Evolutionary conservation across 495 filamentous ascomycete genomes (phyloP).

Genomic region (Xylaria bambusicola): DNA sequence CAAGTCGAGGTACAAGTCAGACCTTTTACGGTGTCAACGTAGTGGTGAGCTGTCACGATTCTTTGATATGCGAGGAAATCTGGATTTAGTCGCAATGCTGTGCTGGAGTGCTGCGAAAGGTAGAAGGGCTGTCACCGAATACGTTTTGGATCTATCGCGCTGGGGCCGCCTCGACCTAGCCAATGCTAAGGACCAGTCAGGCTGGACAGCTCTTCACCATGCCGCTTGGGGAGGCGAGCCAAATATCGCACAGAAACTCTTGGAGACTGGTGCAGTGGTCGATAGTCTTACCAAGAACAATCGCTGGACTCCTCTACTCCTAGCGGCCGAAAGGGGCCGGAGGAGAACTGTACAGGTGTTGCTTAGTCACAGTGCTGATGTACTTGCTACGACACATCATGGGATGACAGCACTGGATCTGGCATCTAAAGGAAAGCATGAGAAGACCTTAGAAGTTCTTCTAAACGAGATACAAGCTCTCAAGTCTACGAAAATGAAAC

Average conservation of each 20-base stretch:
- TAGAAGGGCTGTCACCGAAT: neutral
- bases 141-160: neutral
- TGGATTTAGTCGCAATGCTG: neutral
- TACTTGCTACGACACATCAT: neutral
- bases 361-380: neutral
- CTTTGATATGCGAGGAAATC: neutral
- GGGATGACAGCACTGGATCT: neutral
- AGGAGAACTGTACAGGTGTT: neutral
- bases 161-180: neutral
- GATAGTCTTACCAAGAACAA: neutral
- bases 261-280: neutral
- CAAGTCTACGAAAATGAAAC: neutral
- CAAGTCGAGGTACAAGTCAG: neutral
- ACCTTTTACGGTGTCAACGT: neutral
- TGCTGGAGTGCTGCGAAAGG: neutral
- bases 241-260: neutral
- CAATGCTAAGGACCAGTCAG: neutral
- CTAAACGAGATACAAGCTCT: neutral
- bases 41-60: neutral
- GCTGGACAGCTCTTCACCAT: slow-evolving; percentile 3
- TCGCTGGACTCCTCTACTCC: neutral
- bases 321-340: neutral
- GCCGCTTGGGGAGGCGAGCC: neutral
- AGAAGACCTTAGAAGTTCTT: neutral
- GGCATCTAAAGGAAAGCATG: neutral